Percentiles rank a stretch among this genome's conserved stretches.
These are phyloP conservation scores for Phtheirospermum japonicum DNA, from an alignment of 257 asterid species.

Conservation along the genomic window DNA sequence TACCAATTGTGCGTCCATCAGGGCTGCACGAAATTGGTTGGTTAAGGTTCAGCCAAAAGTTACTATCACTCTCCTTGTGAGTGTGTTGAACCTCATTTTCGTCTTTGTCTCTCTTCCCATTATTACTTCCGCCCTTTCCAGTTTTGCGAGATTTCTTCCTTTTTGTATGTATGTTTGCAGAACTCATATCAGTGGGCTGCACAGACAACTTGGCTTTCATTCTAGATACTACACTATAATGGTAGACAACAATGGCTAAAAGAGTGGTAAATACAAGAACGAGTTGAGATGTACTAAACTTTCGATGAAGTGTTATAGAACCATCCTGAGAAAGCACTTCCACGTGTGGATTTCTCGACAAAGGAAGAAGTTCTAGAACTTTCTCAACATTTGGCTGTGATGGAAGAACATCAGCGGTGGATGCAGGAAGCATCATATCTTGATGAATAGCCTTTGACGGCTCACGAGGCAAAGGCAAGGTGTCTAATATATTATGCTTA, in stretches of 20 bases:
- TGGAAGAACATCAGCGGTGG: constrained; percentile 48
- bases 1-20: constrained; percentile 76
- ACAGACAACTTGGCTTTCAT: constrained; percentile 30
- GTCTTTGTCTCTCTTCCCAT: constrained; percentile 45
- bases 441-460: constrained; percentile 43
- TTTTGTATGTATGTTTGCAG: constrained; percentile 39
- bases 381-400: constrained; percentile 63
- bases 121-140: constrained; percentile 49
- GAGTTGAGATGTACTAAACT: constrained; percentile 26
- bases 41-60: constrained; percentile 51
- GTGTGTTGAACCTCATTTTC: constrained; percentile 37
- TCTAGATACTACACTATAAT: constrained; percentile 28
- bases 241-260: constrained; percentile 30
- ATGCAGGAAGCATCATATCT: constrained; percentile 51
- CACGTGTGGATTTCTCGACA: constrained; percentile 24
- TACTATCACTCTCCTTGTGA: constrained; percentile 33
- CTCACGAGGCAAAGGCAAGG: constrained; percentile 39
- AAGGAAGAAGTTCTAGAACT: constrained; percentile 44
- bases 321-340: constrained; percentile 28
- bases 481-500: constrained; percentile 41
- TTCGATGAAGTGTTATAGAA: constrained; percentile 22
- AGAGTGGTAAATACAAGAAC: constrained; percentile 34
- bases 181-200: constrained; percentile 29
- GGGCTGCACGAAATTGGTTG: constrained; percentile 34
- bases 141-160: constrained; percentile 63